Base-by-base conservation (phyloP, 208 protist genomes). In the Kentomonas sorsogonicus region DNA sequence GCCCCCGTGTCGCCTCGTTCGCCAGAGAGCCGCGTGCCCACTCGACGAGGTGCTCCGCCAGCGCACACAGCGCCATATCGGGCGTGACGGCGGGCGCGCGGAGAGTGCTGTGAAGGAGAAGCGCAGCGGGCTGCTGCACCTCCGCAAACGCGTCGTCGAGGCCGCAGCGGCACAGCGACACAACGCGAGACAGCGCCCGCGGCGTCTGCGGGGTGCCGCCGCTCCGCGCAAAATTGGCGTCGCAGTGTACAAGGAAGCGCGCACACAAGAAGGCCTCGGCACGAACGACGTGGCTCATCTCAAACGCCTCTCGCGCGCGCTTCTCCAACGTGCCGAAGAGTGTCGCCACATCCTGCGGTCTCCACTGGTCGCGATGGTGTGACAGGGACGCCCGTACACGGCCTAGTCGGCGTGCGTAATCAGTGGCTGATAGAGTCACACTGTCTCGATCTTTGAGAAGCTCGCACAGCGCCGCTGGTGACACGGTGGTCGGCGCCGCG, bases 91-190 rank as follows among this genome's bases (percentile, higher is more conserved):
- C 26, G 30, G 36, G 15, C 22, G 20, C 25, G n/a, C 34, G 23
- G 11, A 79, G 15, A 5, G 74, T 58, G 1, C 56, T 34, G n/a
- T 72, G 56, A 18, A 91, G 31, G 27, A 72, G 41, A 20, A 54
- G 22, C 7, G 70, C 62, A 0, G 83, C 80, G 43, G 74, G 74
- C 27, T 78, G 59, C 50, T 76, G 80, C 30, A 91, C 83, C 62
- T 89, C 83, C 20, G 72, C 27, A 57, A 94, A 94, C 1, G 68
- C 63, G 57, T 94, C 87, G 53, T 94, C 87, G 10, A 90, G 48
- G n/a, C 83, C 81, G 25, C 27, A 16, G 18, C 79, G 73, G 36
- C 70, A 74, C 18, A 77, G 45, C 5, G 29, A 22, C 20, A 94
- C 23, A 15, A 90, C 16, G 20, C 64, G 66, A n/a, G n/a, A n/a